Evolutionary conservation across 352 stramenopile genomes (phyloP).

Genomic region (Blastocystis sp.): DNA sequence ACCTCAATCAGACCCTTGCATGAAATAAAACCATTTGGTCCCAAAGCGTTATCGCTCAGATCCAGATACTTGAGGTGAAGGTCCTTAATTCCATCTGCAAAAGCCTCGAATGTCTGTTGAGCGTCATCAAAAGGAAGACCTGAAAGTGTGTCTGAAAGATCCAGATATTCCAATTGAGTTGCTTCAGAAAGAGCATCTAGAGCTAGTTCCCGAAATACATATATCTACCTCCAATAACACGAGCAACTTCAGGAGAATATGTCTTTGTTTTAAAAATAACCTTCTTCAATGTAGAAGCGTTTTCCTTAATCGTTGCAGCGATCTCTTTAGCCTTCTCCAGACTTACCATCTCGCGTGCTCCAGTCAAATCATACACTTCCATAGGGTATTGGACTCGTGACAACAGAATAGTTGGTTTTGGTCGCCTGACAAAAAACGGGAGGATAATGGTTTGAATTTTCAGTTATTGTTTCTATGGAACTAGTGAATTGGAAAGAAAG

Average conservation of each 20-base stretch:
- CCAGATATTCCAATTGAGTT: not conserved
- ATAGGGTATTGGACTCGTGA: not conserved
- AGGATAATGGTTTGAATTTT: too few relatives aligned
- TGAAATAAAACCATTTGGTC: constrained; percentile 1
- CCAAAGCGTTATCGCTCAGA: constrained; percentile 40
- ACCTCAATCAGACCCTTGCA: constrained; percentile 38
- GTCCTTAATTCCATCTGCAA: constrained; percentile 30
- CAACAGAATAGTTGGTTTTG: not conserved
- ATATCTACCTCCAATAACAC: not conserved
- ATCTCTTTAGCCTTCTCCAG: constrained; percentile 39
- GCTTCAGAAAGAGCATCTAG: constrained; percentile 8
- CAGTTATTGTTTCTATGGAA: too few relatives aligned
- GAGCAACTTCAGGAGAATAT: constrained; percentile 19
- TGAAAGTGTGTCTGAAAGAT: constrained; percentile 46
- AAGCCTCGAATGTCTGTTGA: constrained; percentile 42
- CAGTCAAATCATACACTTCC: constrained; percentile 50
- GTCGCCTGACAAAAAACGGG: not conserved
- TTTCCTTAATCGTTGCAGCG: not conserved
- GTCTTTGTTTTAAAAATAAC: constrained; percentile 44
- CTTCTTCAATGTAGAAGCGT: not conserved
- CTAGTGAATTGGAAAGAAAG: too few relatives aligned
- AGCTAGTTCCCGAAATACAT: not conserved
- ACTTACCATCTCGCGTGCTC: constrained; percentile 21
- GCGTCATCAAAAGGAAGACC: constrained; percentile 50
- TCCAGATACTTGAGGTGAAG: constrained; percentile 47